Evolutionary conservation across 2,329 filamentous ascomycete species (phyloP).

Genomic region (Sporothrix brasiliensis): DNA sequence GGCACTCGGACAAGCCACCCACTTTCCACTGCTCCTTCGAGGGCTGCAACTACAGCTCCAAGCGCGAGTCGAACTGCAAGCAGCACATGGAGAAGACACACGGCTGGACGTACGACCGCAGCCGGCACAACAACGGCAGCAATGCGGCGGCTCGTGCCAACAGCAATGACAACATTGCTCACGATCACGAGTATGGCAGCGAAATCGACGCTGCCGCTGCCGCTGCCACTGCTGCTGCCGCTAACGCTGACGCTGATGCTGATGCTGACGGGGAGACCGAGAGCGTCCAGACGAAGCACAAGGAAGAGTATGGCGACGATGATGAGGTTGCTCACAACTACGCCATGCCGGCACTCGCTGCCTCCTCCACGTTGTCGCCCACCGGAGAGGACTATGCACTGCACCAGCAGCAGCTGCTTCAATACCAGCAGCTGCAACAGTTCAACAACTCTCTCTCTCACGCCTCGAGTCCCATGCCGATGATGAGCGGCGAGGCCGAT

Average conservation of each 20-base stretch:
- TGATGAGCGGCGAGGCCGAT: conserved; percentile 31
- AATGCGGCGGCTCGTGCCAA: neutral
- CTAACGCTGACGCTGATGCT: neutral
- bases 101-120: conserved; percentile 70
- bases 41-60: conserved; percentile 71
- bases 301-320: conserved; percentile 1
- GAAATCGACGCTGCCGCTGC: neutral
- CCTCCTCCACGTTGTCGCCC: conserved; percentile 19
- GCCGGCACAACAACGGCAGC: conserved; percentile 45
- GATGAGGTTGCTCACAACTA: neutral
- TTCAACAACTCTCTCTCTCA: conserved; percentile 9
- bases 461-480: neutral
- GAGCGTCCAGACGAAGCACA: conserved; percentile 4
- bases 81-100: conserved; percentile 86
- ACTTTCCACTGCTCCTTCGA: conserved; percentile 67
- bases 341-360: neutral
- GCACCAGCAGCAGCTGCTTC: conserved; percentile 15
- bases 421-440: conserved; percentile 10
- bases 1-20: conserved; percentile 67
- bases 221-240: neutral
- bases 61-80: conserved; percentile 80
- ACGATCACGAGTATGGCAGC: neutral
- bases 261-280: conserved; percentile 11
- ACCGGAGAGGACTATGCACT: neutral
- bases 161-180: neutral